Evolutionary conservation across 768 basidiomycete genomes (phyloP).

Genomic region (Daedaleopsis nitida): DNA sequence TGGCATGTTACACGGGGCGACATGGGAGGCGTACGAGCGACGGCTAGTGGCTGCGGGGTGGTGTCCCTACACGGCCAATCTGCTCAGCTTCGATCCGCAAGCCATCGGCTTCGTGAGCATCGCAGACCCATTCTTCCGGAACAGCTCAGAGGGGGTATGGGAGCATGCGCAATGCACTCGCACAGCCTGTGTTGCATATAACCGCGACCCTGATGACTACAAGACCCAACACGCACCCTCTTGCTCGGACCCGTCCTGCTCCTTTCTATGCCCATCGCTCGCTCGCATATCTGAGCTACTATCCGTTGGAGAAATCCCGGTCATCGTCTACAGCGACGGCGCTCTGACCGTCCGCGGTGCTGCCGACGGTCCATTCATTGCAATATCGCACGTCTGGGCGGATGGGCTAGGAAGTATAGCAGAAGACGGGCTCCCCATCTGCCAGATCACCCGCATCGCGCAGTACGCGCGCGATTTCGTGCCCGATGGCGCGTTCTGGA

Average conservation of each 20-base stretch:
- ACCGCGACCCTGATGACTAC: neutral
- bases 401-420: slow-evolving; percentile 18
- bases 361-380: neutral
- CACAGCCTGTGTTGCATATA: neutral
- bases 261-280: neutral
- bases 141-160: neutral
- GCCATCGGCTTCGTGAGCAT: neutral
- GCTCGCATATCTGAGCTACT: neutral
- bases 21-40: too few relatives aligned
- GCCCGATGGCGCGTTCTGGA: slow-evolving; percentile 16
- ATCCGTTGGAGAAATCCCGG: neutral
- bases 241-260: neutral
- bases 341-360: neutral
- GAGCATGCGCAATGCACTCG: neutral
- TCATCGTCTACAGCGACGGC: neutral
- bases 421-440: slow-evolving; percentile 12
- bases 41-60: neutral
- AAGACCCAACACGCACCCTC: neutral
- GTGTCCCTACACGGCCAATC: neutral
- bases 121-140: neutral
- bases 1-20: too few relatives aligned
- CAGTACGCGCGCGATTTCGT: neutral
- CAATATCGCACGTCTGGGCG: slow-evolving; percentile 20
- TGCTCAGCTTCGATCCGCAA: neutral
- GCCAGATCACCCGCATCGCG: slow-evolving; percentile 8